Conservation (phyloP, 2,329 filamentous ascomycete genomes). For the Aspergillus sp. region DNA sequence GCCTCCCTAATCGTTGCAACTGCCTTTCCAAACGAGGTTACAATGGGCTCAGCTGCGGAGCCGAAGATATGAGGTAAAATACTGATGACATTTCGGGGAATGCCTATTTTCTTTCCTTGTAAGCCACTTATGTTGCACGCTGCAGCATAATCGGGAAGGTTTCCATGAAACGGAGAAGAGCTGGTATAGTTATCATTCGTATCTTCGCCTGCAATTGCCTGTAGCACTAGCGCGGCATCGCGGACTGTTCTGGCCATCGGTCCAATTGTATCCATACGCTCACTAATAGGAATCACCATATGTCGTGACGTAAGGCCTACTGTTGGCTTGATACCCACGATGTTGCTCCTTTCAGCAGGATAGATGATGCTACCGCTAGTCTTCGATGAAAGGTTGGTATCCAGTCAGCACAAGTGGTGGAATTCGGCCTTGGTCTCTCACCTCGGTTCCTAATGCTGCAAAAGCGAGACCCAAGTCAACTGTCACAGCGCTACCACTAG, state of each 20-base stretch:
- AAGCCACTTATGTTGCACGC: slow-evolving; percentile 57
- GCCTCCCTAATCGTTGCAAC: slow-evolving; percentile 54
- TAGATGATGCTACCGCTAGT: slow-evolving; percentile 65
- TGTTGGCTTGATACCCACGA: slow-evolving; percentile 68
- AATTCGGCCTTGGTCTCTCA: slow-evolving; percentile 10
- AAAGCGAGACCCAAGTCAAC: slow-evolving; percentile 60
- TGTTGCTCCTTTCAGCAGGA: slow-evolving; percentile 56
- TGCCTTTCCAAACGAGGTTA: slow-evolving; percentile 57
- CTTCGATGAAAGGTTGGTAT: slow-evolving; percentile 14
- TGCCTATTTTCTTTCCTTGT: slow-evolving; percentile 60
- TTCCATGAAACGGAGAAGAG: slow-evolving; percentile 55
- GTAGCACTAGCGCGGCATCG: slow-evolving; percentile 58
- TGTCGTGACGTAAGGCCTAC: slow-evolving; percentile 61
- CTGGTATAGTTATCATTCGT: slow-evolving; percentile 57
- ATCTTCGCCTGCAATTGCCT: slow-evolving; percentile 59
- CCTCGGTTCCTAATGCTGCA: slow-evolving; percentile 61
- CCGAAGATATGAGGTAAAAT: slow-evolving; percentile 29
- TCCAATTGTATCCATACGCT: slow-evolving; percentile 58
- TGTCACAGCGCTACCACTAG: slow-evolving; percentile 62
- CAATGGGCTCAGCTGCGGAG: slow-evolving; percentile 39
- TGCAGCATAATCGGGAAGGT: slow-evolving; percentile 60
- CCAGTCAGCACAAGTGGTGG: neutral
- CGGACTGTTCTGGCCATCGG: slow-evolving; percentile 60
- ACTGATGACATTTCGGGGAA: slow-evolving; percentile 60
- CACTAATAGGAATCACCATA: slow-evolving; percentile 65